Evolutionary conservation across 768 basidiomycete genomes (phyloP), one percentile per base, ranked within the genome.

Genomic region (Leccinum barrowsii): DNA sequence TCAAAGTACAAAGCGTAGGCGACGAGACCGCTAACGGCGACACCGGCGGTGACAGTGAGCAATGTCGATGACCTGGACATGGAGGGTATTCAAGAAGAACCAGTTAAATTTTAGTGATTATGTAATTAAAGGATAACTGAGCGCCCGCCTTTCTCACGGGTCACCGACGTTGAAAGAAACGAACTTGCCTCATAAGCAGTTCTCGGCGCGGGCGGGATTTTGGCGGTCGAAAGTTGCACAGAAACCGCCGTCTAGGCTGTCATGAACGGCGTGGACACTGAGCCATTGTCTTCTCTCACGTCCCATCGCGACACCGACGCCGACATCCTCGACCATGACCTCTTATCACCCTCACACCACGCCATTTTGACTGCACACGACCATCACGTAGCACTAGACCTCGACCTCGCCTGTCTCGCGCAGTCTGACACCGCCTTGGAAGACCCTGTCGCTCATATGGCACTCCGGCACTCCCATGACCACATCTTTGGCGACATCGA

Each of bases 1-100:
- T 99, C 97, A 68, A 98, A 99, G 76, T 94, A 98, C 55, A 85
- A 81, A 30, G 90, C 93, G 73, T 98, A 98, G 22, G 86, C 92
- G 35, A 90, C 73, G 40, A 86, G 65, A 50, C 75, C 70, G 49
- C 85, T 80, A 47, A 82, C 81, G 21, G 86, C 80, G 54, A 78
- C 67, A 48, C 75, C 73, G 21, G 78, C 75, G 64, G 32, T 32
- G 32, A 77, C 71, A 37, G 78, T 74, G 63, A 82, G 58, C 54
- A 75, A 63, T 28, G 76, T 73, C 61, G 77, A 66, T n/a, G 77
- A 66, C 70, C 70, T 69, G 53, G 64, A 63, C 67, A 72, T 70
- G 35, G 11, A 46, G 26, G 51, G 37, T 21, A 49, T 30, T 34
- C 21, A 15, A 44, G 52, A 57, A 62, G 40, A 30, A 60, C 19